Base-by-base conservation (phyloP, 2,329 filamentous ascomycete species). In the Paecilomyces dactylethromorphus region DNA sequence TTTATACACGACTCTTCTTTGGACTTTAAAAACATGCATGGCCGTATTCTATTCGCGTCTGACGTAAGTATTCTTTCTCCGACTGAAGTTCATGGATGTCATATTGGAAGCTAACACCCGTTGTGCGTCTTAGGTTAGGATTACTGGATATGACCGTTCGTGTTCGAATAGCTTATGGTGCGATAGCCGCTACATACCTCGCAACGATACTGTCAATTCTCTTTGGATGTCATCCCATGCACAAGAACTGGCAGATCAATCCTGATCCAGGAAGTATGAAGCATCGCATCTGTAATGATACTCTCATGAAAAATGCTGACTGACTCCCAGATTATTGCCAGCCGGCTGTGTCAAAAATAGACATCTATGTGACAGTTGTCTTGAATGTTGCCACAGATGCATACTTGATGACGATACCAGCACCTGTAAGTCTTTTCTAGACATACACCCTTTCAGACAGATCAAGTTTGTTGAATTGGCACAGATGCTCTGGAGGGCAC, bases 401-500 rank as follows among this genome's bases (percentile, higher is more conserved):
- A 0, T 86, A 86, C 62, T 74, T 86, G n/a, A 80, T 86, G 58
- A 78, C 78, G 29, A 85, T 86, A 39, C 83, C 83, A 0, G 50
- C 50, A 29, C 50, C 50, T 3, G 50, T 52, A 52, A 13, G 55
- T 50, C 12, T 31, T 13, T 13, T 1, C 18, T 50, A 22, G 10
- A n/a, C 32, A 24, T 7, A 57, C n/a, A 35, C 29, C 32, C 15
- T 13, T 45, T 45, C n/a, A 18, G 4, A 18, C n/a, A 8, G 18
- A 7, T 18, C 15, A 45, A n/a, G 3, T 45, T 45, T 45, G 15
- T 8, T 45, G 4, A 18, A n/a, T 52, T 29, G 1, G 11, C 10
- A 15, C 71, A 82, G 60, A 80, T 86, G 75, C 72, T 87, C 1
- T 84, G 81, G 77, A 75, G 74, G 59, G 79, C 83, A 0, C 77